Conservation (phyloP, 768 basidiomycete species). For the Suillus fuscotomentosus region DNA sequence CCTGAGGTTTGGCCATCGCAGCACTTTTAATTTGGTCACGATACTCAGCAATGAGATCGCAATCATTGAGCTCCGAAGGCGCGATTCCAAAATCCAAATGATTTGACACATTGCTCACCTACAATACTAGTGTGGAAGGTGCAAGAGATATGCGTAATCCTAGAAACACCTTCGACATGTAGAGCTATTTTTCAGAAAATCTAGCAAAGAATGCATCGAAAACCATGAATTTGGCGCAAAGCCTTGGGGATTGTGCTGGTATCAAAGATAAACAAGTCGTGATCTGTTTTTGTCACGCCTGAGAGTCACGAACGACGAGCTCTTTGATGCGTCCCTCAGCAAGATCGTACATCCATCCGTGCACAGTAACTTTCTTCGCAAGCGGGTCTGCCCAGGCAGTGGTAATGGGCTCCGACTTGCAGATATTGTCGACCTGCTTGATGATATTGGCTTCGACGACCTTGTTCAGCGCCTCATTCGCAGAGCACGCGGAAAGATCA, state of each 20-base stretch:
- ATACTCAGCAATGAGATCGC: neutral
- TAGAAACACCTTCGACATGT: neutral
- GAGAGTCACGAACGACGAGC: conserved; percentile 25
- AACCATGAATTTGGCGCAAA: neutral
- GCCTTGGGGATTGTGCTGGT: neutral
- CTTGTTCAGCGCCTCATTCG: conserved; percentile 38
- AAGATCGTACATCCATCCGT: conserved; percentile 77
- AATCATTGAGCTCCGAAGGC: neutral
- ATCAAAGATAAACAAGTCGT: neutral
- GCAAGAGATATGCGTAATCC: neutral
- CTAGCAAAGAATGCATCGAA: neutral
- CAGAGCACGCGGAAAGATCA: conserved; percentile 36
- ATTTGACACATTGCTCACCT: neutral
- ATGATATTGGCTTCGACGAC: conserved; percentile 64
- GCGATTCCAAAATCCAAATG: neutral
- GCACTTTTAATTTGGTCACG: neutral
- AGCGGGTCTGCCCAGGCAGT: conserved; percentile 39
- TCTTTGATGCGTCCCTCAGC: conserved; percentile 59
- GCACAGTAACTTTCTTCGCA: conserved; percentile 50
- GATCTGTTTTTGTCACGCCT: neutral
- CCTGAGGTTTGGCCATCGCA: neutral
- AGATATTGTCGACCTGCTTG: conserved; percentile 52
- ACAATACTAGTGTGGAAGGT: neutral
- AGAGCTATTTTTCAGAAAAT: neutral
- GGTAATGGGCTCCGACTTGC: conserved; percentile 42